Base-by-base conservation (phyloP, 331 rosid genomes). In the Arachis monticola region DNA sequence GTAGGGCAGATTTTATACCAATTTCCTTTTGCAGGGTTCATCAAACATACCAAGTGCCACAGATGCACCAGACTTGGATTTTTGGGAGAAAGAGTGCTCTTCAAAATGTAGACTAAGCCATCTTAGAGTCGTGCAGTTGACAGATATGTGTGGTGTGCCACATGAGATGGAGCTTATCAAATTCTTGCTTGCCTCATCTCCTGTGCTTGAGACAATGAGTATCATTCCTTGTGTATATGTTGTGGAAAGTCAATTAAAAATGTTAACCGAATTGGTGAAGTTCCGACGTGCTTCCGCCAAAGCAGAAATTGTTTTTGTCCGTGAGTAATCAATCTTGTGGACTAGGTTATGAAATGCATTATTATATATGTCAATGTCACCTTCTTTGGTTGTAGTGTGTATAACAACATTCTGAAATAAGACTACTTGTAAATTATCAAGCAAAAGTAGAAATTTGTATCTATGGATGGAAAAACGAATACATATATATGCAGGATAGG, bases 121-220 rank as follows among this genome's bases (percentile, higher is more conserved):
- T 60, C 93, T 95, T 62, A 87, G 67, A 85, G 75, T 70, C 67
- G 93, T 95, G 83, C 85, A 86, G 81, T 85, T 89, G 79, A 72
- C 88, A 42, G 97, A 90, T 59, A 86, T 90, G 89, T 85, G 91
- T 35, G 92, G 97, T 70, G 80, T 86, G 73, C 89, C 83, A 2
- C 97, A 87, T 14, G 99, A 92, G 77, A 85, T 90, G 91, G 93
- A 84, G 74, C 84, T 92, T 50, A 83, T 89, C 82, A 92, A 85
- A 71, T 87, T 83, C 85, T 84, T 95, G 85, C 89, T 95, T 70
- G 79, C 77, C 66, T 82, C 62, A 50, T 88, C 97, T 44, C 96
- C 92, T 0, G 82, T 83, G 73, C 92, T 95, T 2, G 96, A 92
- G 84, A 81, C 46, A 30, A 78, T 95, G 96, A 82, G 74, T 73